Evolutionary conservation across 805 yeast species (phyloP).

Genomic region (Candida oleophila): DNA sequence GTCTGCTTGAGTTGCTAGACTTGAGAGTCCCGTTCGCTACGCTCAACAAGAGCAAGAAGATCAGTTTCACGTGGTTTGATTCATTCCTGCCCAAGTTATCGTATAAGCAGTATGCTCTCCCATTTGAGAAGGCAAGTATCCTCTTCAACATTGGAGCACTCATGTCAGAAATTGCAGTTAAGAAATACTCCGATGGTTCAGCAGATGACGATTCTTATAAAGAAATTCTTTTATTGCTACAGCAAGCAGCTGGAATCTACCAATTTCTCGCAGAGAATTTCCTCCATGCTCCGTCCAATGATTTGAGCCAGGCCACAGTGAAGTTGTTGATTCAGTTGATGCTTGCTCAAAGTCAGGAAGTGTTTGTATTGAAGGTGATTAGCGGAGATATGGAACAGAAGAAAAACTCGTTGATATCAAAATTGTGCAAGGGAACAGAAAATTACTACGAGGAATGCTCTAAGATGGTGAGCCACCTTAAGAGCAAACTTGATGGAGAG

Average conservation of each 20-base stretch:
- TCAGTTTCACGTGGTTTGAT: conserved; percentile 79
- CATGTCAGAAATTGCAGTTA: conserved; percentile 48
- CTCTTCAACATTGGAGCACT: conserved; percentile 76
- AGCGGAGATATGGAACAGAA: conserved; percentile 46
- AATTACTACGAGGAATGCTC: conserved; percentile 52
- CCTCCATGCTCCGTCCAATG: conserved; percentile 83
- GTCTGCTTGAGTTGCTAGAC: conserved; percentile 77
- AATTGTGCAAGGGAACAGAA: conserved; percentile 65
- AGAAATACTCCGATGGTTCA: conserved; percentile 28
- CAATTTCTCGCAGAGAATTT: conserved; percentile 75
- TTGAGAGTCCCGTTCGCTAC: conserved; percentile 67
- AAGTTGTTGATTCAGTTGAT: conserved; percentile 61
- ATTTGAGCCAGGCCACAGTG: conserved; percentile 67
- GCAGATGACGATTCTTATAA: conserved; percentile 49
- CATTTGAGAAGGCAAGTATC: conserved; percentile 86
- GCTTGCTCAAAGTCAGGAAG: conserved; percentile 88
- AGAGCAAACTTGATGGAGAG: conserved; percentile 12
- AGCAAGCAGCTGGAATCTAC: conserved; percentile 77
- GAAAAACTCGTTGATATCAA: conserved; percentile 72
- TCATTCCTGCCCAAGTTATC: conserved; percentile 51
- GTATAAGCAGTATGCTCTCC: conserved; percentile 72
- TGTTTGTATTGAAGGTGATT: conserved; percentile 64
- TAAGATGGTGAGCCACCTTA: conserved; percentile 36
- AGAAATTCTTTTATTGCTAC: conserved; percentile 57
- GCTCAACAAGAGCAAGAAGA: conserved; percentile 41